Evolutionary conservation across 2,329 filamentous ascomycete species (phyloP).

Genomic region (Sporothrix sp.): DNA sequence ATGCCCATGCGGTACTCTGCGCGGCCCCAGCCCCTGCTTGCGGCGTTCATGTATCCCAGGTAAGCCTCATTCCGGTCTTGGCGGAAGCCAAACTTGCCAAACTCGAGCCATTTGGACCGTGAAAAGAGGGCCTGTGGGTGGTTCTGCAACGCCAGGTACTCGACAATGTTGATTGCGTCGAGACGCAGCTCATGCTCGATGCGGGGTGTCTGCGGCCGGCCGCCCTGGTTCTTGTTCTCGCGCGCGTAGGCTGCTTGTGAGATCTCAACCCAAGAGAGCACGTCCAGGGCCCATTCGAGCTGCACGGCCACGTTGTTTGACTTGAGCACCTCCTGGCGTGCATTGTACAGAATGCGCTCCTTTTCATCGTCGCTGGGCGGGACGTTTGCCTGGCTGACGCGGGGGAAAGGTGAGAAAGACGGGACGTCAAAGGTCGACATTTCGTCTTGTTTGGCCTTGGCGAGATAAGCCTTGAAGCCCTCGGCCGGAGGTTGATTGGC

Average conservation of each 20-base stretch:
- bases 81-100: constrained; percentile 86
- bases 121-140: constrained; percentile 94
- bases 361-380: constrained; percentile 91
- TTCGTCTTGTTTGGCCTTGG: constrained; percentile 28
- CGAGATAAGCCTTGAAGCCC: constrained; percentile 34
- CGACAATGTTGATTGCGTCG: constrained; percentile 86
- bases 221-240: constrained; percentile 37
- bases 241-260: constrained; percentile 66
- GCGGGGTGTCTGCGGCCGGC: constrained; percentile 68
- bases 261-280: constrained; percentile 79
- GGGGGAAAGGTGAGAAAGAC: constrained; percentile 86
- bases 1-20: constrained; percentile 97
- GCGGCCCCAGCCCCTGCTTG: constrained; percentile 73
- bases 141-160: constrained; percentile 79
- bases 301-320: constrained; percentile 96
- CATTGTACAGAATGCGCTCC: constrained; percentile 78
- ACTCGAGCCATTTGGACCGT: constrained; percentile 93
- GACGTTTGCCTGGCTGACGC: constrained; percentile 76
- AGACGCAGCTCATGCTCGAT: constrained; percentile 79
- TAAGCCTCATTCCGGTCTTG: constrained; percentile 94
- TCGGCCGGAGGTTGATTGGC: constrained; percentile 10
- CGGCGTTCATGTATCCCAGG: constrained; percentile 69
- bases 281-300: constrained; percentile 91
- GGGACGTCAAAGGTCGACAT: constrained; percentile 46
- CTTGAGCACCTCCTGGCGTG: constrained; percentile 72